Evolutionary conservation across 73 alveolate genomes (phyloP), one percentile per base, ranked within the genome.

Genomic region (Effrenium voratum): DNA sequence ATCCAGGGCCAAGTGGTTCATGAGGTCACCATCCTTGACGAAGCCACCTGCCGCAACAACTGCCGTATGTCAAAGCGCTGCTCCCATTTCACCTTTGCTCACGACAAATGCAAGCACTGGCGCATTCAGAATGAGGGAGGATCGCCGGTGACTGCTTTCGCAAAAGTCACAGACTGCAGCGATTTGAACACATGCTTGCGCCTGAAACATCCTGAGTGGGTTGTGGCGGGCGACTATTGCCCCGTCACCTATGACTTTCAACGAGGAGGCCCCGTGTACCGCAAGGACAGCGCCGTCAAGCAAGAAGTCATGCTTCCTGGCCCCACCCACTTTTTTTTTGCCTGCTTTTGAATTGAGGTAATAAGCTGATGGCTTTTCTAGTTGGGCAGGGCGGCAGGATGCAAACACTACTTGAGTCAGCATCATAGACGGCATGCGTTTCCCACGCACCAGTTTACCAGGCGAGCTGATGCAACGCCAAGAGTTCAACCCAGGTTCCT

Each of bases 51-150:
- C 45, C 43, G 97, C 44, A 68, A 90, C 88, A 15, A n/a, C 52
- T 90, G 97, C 76, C 97, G 97, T 1, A 50, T 19, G 36, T 90
- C 97, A 32, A 90, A 90, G 87, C 73, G 63, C 32, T 90, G 97
- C 77, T 70, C 97, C 8, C 97, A 86, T 30, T 85, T 52, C 81
- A 82, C 92, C 92, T 82, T 0, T 5, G 49, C 66, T 40, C 66
- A 68, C 50, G 97, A 90, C 87, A 66, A 43, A 50, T 90, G 97
- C 97, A 90, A 90, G 97, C 97, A 90, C 75, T 90, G 45, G 40
- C 97, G 97, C 36, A 55, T 90, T n/a, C 68, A 90, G 76, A 90
- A 45, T 34, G 97, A 66, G 76, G 97, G 87, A 15, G 97, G 97
- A 32, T 16, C 77, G 0, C 57, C 72, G 4, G 87, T 90, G 38